Evolutionary conservation across 768 basidiomycete genomes (phyloP).

Genomic region (Leccinum longicurvipes): DNA sequence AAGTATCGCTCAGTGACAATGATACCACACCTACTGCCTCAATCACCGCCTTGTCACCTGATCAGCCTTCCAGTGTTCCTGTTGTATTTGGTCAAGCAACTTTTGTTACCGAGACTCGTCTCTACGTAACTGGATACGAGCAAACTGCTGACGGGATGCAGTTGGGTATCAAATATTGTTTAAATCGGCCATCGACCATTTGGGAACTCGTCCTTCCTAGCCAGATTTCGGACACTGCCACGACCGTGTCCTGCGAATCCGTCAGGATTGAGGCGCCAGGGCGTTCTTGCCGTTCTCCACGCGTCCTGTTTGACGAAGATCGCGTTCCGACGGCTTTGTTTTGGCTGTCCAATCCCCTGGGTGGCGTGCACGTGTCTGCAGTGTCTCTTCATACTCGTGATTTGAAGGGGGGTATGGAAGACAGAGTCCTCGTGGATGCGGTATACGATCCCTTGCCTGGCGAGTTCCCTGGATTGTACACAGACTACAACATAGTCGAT

Average conservation of each 20-base stretch:
- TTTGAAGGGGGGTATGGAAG: conserved; percentile 19
- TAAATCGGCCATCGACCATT: conserved; percentile 53
- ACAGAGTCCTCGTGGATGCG: conserved; percentile 37
- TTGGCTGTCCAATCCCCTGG: conserved; percentile 53
- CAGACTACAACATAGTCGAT: conserved; percentile 44
- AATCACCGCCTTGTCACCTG: conserved; percentile 13
- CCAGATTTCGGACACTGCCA: not conserved
- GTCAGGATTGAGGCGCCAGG: conserved; percentile 39
- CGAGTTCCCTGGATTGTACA: conserved; percentile 64
- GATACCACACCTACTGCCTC: conserved; percentile 4
- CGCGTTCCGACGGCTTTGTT: conserved; percentile 34
- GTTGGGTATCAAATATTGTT: conserved; percentile 57
- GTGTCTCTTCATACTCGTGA: conserved; percentile 46
- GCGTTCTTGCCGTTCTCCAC: conserved; percentile 57
- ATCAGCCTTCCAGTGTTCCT: conserved; percentile 11
- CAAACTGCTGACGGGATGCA: conserved; percentile 52
- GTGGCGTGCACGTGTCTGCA: conserved; percentile 60
- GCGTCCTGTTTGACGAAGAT: conserved; percentile 33
- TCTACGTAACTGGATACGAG: conserved; percentile 64
- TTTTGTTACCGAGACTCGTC: too few species aligned
- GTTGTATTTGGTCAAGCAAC: conserved; percentile 54
- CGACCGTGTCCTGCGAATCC: conserved; percentile 19
- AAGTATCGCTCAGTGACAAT: not conserved
- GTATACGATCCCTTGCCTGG: conserved; percentile 36
- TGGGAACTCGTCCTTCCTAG: conserved; percentile 41